Base-by-base conservation (phyloP, 306 rosid species). In the Dalbergia cochinchinensis region DNA sequence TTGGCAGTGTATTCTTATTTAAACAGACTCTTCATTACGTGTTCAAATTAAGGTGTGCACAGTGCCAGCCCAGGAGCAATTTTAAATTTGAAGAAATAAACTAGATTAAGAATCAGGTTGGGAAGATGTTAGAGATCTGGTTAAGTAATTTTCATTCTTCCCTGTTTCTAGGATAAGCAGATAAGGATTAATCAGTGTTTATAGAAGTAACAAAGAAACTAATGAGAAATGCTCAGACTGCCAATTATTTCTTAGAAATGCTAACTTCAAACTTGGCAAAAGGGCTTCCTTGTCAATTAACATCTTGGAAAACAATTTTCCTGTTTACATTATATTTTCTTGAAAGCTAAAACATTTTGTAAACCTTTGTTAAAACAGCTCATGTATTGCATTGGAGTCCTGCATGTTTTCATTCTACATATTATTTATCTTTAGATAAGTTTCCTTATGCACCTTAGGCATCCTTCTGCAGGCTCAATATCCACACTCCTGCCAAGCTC, bases 391-490 rank as follows among this genome's bases (percentile, higher is more conserved):
- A 48, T 60, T 35, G 37, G 18, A 70, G 41, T 48, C n/a, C 22
- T 71, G 4, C 18, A 13, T 72, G 63, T 74, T 61, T 11, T 35
- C 10, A 61, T 62, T 50, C 18, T 11, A 39, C 16, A 53, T 59
- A 37, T 62, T 69, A 12, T 63, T 63, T 76, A 41, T 45, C 47
- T 62, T 61, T 51, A 18, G 60, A 22, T 68, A 33, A 51, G 47
- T 65, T 73, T 34, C 20, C n/a, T 51, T 51, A 55, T 67, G 63
- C 37, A 60, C 47, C 57, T 68, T 79, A 16, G 31, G 61, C 50
- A 51, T 74, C 48, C 47, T 67, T 83, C 69, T 74, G 60, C 84
- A 84, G 87, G 70, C 26, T 51, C 47, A 54, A 47, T 63, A 83
- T 74, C 80, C 9, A 41, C 55, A 75, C 13, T 74, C 55, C 5